A percentile compares a stretch with the other conserved stretches of the same genome.
Evolutionary conservation across 2,329 filamentous ascomycete species (phyloP).

Genomic region (Aspergillus amoenus): DNA sequence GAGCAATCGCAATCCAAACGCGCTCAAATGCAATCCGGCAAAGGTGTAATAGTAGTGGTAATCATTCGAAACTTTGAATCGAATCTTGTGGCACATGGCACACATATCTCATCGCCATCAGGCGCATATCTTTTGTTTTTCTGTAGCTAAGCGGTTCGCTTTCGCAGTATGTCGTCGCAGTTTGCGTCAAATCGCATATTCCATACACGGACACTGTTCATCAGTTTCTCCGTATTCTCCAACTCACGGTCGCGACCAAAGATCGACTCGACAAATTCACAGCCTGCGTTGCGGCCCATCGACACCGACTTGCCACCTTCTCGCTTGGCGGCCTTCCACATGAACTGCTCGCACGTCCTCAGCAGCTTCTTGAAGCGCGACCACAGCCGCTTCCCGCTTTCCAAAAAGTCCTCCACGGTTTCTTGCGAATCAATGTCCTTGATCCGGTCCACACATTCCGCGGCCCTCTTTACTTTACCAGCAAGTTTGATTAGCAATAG

Average conservation of each 20-base stretch:
- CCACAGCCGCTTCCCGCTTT: conserved; percentile 82
- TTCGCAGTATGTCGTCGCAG: conserved; percentile 80
- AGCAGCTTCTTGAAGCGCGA: conserved; percentile 81
- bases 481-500: conserved; percentile 89
- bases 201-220: conserved; percentile 85
- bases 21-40: conserved; percentile 36
- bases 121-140: not conserved
- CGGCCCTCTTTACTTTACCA: conserved; percentile 88
- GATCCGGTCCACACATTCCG: conserved; percentile 73
- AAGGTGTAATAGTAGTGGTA: not conserved
- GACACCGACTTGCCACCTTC: conserved; percentile 66
- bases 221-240: conserved; percentile 86
- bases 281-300: conserved; percentile 88
- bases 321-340: conserved; percentile 84
- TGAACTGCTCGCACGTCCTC: conserved; percentile 88
- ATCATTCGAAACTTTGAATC: not conserved
- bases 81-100: not conserved
- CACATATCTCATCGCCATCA: too few species aligned
- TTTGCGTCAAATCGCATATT: conserved; percentile 94
- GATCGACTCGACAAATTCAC: conserved; percentile 93
- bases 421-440: conserved; percentile 72
- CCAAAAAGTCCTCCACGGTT: conserved; percentile 85
- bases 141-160: conserved; percentile 43
- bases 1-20: conserved; percentile 29
- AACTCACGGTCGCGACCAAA: conserved; percentile 90